Percentiles rank a stretch among this genome's conserved stretches.
These are phyloP conservation scores for Apiotrichum laibachii DNA, from an alignment of 1,284 basidiomycete genomes.

Conservation along the genomic window DNA sequence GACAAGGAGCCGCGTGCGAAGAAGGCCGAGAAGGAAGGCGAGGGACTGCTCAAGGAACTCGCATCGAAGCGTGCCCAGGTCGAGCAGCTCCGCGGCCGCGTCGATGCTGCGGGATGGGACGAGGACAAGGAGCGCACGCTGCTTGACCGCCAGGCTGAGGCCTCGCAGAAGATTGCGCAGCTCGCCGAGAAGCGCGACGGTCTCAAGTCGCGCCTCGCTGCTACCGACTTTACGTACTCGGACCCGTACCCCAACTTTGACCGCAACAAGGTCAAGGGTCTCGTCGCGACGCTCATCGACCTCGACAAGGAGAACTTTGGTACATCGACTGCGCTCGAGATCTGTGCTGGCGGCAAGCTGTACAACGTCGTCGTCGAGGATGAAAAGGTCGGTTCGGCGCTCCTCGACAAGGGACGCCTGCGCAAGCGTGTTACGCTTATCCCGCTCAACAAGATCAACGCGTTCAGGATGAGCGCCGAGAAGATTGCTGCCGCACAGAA, in stretches of 20 bases:
- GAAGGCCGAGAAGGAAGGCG: constrained; percentile 77
- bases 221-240: constrained; percentile 80
- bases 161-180: constrained; percentile 60
- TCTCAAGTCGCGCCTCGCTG: constrained; percentile 66
- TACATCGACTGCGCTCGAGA: constrained; percentile 87
- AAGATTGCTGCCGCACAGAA: constrained; percentile 72
- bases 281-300: constrained; percentile 81
- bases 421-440: constrained; percentile 91
- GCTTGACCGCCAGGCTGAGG: constrained; percentile 60
- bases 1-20: constrained; percentile 75
- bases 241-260: constrained; percentile 81
- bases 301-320: constrained; percentile 69
- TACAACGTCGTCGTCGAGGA: constrained; percentile 94
- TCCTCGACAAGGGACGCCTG: constrained; percentile 74
- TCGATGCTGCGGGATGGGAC: constrained; percentile 73
- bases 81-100: constrained; percentile 58
- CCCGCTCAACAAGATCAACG: constrained; percentile 86
- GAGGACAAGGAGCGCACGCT: constrained; percentile 68
- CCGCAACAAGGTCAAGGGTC: constrained; percentile 80
- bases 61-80: constrained; percentile 63
- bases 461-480: constrained; percentile 64
- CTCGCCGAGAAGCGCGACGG: constrained; percentile 73
- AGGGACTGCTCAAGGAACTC: constrained; percentile 67
- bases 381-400: constrained; percentile 79
- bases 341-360: constrained; percentile 85